A percentile compares a stretch with the other conserved stretches of the same genome.
Conservation (phyloP, 176 grass and related monocot species). For the Themeda triandra region DNA sequence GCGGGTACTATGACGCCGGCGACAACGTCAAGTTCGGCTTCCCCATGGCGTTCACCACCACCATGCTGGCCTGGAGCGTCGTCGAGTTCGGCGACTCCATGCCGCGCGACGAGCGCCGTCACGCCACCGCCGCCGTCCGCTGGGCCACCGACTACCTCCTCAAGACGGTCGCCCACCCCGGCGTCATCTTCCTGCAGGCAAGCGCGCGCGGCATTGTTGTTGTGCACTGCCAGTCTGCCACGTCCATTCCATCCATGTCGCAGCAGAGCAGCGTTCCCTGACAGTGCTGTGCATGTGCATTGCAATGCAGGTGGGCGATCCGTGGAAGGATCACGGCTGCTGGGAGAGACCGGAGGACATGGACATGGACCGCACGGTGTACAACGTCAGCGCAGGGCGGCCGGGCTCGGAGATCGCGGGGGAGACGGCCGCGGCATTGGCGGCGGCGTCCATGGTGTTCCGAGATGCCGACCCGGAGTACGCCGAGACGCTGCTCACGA, state of each 20-base stretch:
- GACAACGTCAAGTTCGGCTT: constrained; percentile 98
- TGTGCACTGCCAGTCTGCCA: not conserved
- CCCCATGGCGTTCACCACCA: constrained; percentile 91
- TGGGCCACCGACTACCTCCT: constrained; percentile 95
- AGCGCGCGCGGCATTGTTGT: not conserved
- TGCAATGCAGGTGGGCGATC: constrained; percentile 67
- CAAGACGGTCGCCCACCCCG: constrained; percentile 72
- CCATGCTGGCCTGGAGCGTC: constrained; percentile 89
- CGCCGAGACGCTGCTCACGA: constrained; percentile 50
- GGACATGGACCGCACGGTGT: constrained; percentile 86
- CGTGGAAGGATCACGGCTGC: constrained; percentile 74
- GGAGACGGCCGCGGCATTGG: constrained; percentile 85
- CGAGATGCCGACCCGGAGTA: constrained; percentile 50
- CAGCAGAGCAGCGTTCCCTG: not conserved
- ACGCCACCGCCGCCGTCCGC: constrained; percentile 57
- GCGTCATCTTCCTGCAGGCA: constrained; percentile 79
- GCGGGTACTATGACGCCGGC: constrained; percentile 91
- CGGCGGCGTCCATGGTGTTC: constrained; percentile 88
- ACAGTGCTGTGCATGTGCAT: not conserved
- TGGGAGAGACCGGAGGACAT: constrained; percentile 98
- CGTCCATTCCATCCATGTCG: not conserved
- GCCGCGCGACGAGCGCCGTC: constrained; percentile 51
- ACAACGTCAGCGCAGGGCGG: constrained; percentile 60
- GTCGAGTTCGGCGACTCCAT: constrained; percentile 76
- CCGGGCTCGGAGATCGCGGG: constrained; percentile 84